Conservation (phyloP, 2,329 filamentous ascomycete species). For the Pseudocercospora ulei region DNA sequence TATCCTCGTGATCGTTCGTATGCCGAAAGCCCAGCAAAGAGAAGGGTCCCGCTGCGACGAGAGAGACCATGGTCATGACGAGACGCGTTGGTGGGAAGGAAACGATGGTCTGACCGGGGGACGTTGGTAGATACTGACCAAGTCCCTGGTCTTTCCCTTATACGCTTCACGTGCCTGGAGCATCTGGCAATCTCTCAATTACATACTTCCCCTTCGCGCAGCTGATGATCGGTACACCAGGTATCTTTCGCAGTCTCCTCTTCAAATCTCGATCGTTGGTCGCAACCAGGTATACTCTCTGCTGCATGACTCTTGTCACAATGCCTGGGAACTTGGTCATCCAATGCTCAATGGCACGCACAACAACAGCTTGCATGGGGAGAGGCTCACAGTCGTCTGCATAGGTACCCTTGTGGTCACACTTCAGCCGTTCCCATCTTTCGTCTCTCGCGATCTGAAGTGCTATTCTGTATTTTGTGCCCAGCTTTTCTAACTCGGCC, state of each 20-base stretch:
- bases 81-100: no score
- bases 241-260: conserved; percentile 71
- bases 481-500: conserved; percentile 81
- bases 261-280: conserved; percentile 70
- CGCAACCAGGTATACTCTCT: conserved; percentile 41
- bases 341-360: no score
- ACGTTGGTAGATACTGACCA: no score
- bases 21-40: no score
- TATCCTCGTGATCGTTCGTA: no score
- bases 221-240: conserved; percentile 66
- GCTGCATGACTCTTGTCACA: conserved; percentile 40
- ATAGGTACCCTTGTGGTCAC: conserved; percentile 81
- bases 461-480: conserved; percentile 78
- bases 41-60: no score
- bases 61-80: no score
- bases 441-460: conserved; percentile 80
- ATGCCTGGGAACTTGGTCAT: conserved; percentile 80
- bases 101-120: no score
- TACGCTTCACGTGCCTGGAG: conserved; percentile 55
- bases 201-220: conserved; percentile 85
- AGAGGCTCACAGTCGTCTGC: conserved; percentile 76
- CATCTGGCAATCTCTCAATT: conserved; percentile 81
- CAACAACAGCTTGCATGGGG: no score
- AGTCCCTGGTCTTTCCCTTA: no score
- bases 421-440: conserved; percentile 73